Percentiles rank a stretch among this genome's conserved stretches.
These are phyloP conservation scores for maize (Zea mays) DNA, from an alignment of 176 grass and related monocot species.

Conservation along the genomic window Zm-B73-REFERENCE-NAM-5.0 NC_050096.1:56348001-56348500, in stretches of 20 bases:
- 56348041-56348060: neutral
- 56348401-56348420: too few species aligned
- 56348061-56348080: too few species aligned
- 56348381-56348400: too few species aligned
- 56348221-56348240: constrained; percentile 10
- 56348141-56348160: neutral
- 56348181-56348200: neutral
- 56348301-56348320: constrained; percentile 42
- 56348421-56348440: too few species aligned
- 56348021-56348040: constrained; percentile 30
- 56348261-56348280: constrained; percentile 87
- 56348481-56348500: too few species aligned
- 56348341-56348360: too few species aligned
- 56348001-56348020: constrained; percentile 56
- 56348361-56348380: too few species aligned
- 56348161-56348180: neutral
- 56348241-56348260: constrained; percentile 65
- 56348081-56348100: neutral
- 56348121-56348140: constrained; percentile 3
- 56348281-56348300: constrained; percentile 67
- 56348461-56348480: too few species aligned
- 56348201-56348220: constrained; percentile 23
- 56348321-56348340: constrained; percentile 8
- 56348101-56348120: neutral
- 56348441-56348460: too few species aligned